Evolutionary conservation across 2,329 filamentous ascomycete genomes (phyloP).

Genomic region (Aspergillus eucalypticola): DNA sequence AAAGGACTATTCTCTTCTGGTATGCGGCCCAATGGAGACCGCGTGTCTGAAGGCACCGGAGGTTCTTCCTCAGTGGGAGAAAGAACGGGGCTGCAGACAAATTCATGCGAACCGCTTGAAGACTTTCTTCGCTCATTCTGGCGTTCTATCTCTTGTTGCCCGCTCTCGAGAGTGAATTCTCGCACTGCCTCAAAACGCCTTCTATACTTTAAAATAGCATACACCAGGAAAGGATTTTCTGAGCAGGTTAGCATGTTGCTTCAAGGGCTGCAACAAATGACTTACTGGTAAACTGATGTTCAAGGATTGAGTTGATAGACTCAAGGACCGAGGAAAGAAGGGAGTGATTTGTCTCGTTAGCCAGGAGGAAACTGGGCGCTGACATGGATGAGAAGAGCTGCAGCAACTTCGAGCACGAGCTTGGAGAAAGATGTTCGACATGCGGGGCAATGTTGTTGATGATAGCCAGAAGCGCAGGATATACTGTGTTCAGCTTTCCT

Average conservation of each 20-base stretch:
- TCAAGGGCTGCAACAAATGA: slow-evolving; percentile 10
- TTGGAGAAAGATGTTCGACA: slow-evolving; percentile 71
- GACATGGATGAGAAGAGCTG: slow-evolving; percentile 92
- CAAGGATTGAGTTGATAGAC: slow-evolving; percentile 84
- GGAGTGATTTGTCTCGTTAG: slow-evolving; percentile 85
- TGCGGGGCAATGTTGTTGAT: slow-evolving; percentile 92
- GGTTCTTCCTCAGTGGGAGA: slow-evolving; percentile 45
- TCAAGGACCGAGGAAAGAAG: slow-evolving; percentile 81
- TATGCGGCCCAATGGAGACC: slow-evolving; percentile 64
- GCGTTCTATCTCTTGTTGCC: slow-evolving; percentile 85
- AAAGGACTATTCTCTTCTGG: slow-evolving; percentile 80
- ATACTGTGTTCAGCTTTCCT: slow-evolving; percentile 85
- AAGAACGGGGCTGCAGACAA: slow-evolving; percentile 35
- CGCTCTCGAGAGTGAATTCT: slow-evolving; percentile 87
- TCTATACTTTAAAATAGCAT: slow-evolving; percentile 74
- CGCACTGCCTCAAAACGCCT: slow-evolving; percentile 83
- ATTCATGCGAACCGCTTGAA: slow-evolving; percentile 37
- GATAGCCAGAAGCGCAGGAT: slow-evolving; percentile 86
- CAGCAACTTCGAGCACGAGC: slow-evolving; percentile 77
- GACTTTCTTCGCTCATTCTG: slow-evolving; percentile 72
- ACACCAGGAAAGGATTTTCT: slow-evolving; percentile 82
- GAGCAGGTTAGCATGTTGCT: slow-evolving; percentile 23
- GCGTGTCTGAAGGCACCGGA: slow-evolving; percentile 50
- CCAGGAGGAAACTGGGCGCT: slow-evolving; percentile 84
- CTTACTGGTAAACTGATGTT: slow-evolving; percentile 80